Base-by-base conservation (phyloP, 176 grass and related monocot species). In the Elymus sibiricus region DNA sequence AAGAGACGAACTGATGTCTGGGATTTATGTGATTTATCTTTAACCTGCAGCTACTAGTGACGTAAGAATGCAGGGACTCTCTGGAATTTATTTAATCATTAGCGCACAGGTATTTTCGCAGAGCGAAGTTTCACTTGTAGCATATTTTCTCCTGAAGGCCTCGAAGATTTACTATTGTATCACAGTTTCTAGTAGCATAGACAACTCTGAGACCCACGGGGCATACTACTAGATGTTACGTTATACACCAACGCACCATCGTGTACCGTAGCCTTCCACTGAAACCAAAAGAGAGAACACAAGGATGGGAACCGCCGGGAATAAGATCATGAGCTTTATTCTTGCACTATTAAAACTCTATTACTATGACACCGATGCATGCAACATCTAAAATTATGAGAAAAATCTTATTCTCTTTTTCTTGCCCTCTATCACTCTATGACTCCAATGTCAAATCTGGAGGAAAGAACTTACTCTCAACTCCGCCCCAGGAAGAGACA, bases 261-360 rank as follows among this genome's bases (percentile, higher is more conserved):
- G 21, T 74, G 31, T 69, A 79, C 44, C 16, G 27, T 64, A 87
- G 27, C 12, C 44, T 83, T 90, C 74, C 60, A 66, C 15, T 66
- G 68, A 90, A 87, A 83, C 35, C 35, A 83, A 74, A 49, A 76
- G 44, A 74, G 46, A 78, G 2, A 90, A 79, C 66, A 49, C 27
- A 87, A 21, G 84, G 87, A 87, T 37, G 56, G 6, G 44, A 87
- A 19, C 44, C 11, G 16, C 79, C 40, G 60, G 81, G 76, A 70
- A 85, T 38, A 85, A 85, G 26, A 77, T 53, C 69, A 90, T 1
- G 19, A 51, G 69, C 82, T 88, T 88, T 77, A 91, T 85, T 88
- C 69, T 85, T 85, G 61, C 82, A 70, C 53, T 51, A 7, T 17
- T 21, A 37, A 8, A 70, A 63, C 42, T 76, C 76, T 84, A 77